Evolutionary conservation across 2,329 filamentous ascomycete species (phyloP).

Genomic region (Aspergillus hortae): DNA sequence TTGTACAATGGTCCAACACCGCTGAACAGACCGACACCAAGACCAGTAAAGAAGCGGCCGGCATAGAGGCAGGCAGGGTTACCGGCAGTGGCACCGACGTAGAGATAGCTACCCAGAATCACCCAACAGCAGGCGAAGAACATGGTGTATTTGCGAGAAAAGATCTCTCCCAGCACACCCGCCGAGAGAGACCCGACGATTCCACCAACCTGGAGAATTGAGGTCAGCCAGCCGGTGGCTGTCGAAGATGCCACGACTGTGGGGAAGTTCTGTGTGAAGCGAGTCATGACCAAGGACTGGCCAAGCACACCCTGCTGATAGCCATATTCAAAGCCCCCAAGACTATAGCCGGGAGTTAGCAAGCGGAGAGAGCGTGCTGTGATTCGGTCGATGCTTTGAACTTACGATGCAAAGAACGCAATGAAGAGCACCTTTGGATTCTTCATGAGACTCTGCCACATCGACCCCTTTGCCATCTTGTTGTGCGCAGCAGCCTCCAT

Average conservation of each 20-base stretch:
- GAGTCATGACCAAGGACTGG: constrained; percentile 49
- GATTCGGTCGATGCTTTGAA: background rate
- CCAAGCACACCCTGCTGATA: constrained; percentile 45
- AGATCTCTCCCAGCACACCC: constrained; percentile 48
- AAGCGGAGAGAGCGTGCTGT: background rate
- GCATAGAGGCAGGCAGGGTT: constrained; percentile 24
- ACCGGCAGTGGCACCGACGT: constrained; percentile 22
- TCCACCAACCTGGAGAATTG: constrained; percentile 51
- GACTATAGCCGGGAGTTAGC: constrained; percentile 12
- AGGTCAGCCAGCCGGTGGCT: constrained; percentile 45
- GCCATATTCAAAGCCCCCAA: constrained; percentile 49
- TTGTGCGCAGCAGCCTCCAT: background rate
- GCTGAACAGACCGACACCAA: constrained; percentile 32
- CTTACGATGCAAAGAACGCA: constrained; percentile 47
- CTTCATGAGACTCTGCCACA: constrained; percentile 21
- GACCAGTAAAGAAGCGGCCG: constrained; percentile 29
- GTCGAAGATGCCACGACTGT: constrained; percentile 41
- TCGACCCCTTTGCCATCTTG: constrained; percentile 20
- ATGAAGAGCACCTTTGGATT: constrained; percentile 51
- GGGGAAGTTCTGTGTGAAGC: constrained; percentile 46
- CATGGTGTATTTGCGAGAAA: constrained; percentile 52
- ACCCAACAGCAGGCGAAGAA: constrained; percentile 50
- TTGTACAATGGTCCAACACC: constrained; percentile 49
- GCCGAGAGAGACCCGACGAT: constrained; percentile 41
- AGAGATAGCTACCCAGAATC: constrained; percentile 41